These are phyloP conservation scores for Chlorella sp. DNA, from an alignment of 139 green algal genomes.

Conservation along the genomic window DNA sequence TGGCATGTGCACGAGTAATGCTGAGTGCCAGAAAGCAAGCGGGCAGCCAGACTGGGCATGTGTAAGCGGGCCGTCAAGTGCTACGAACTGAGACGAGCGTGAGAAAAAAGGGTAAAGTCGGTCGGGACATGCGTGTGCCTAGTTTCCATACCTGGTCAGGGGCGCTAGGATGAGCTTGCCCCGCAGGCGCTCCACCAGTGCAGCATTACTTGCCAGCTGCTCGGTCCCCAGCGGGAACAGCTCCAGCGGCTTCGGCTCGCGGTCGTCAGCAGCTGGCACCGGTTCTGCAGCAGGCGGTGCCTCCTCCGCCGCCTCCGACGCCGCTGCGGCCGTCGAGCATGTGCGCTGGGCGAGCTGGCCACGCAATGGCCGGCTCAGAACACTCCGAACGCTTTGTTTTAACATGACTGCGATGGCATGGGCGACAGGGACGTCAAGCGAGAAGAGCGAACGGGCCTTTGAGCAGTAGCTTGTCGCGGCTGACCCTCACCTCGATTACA, in stretches of 20 bases:
- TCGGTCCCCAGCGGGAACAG: not conserved
- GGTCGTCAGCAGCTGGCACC: not conserved
- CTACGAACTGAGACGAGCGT: too few species aligned
- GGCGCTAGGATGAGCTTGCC: slow-evolving; percentile 75
- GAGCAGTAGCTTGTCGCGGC: not conserved
- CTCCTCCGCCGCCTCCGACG: not conserved
- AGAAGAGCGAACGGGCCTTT: not conserved
- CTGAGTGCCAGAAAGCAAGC: not conserved
- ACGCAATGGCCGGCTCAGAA: not conserved
- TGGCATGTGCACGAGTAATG: not conserved
- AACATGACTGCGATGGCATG: not conserved
- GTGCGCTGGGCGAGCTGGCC: not conserved
- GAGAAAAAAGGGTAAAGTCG: too few species aligned
- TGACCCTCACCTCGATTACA: not conserved
- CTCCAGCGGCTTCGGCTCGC: not conserved
- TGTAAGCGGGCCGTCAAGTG: too few species aligned
- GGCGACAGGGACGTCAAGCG: not conserved
- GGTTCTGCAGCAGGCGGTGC: not conserved
- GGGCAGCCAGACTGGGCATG: too few species aligned
- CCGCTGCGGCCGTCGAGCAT: not conserved
- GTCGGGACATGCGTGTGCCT: not conserved
- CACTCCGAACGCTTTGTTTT: not conserved
- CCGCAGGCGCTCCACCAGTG: slow-evolving; percentile 46
- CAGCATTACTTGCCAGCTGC: slow-evolving; percentile 44
- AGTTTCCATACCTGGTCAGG: slow-evolving; percentile 48